A percentile compares a stretch with the other conserved stretches of the same genome.
Conservation (phyloP, 345 rosid species). For the Cardamine resedifolia region DNA sequence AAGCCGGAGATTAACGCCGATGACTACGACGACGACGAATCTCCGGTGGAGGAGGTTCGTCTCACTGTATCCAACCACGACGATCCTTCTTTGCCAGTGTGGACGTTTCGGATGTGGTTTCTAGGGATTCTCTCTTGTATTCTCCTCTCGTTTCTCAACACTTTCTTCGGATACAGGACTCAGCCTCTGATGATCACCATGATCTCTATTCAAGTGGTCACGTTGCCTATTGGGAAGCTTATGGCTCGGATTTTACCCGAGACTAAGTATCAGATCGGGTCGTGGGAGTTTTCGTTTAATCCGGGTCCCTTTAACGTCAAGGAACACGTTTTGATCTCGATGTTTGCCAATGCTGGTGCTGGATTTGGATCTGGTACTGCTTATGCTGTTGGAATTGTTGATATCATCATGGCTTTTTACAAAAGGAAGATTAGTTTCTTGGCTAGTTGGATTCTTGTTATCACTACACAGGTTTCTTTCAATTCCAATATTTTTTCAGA, state of each 20-base stretch:
- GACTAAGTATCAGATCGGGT: constrained; percentile 45
- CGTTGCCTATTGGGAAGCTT: constrained; percentile 55
- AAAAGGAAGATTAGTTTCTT: constrained; percentile 53
- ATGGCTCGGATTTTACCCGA: constrained; percentile 46
- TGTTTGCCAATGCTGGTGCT: constrained; percentile 61
- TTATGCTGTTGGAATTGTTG: constrained; percentile 56
- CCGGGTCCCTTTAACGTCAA: constrained; percentile 56
- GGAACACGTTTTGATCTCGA: constrained; percentile 52
- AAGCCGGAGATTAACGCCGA: not conserved
- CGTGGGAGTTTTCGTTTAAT: constrained; percentile 45
- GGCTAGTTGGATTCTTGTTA: constrained; percentile 59
- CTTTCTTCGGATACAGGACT: constrained; percentile 62
- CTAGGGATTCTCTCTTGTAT: constrained; percentile 53
- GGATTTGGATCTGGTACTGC: constrained; percentile 56
- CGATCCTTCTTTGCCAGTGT: constrained; percentile 56
- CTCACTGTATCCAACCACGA: constrained; percentile 57
- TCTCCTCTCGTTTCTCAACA: constrained; percentile 65
- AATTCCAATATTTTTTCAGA: not conserved
- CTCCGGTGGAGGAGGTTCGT: constrained; percentile 61
- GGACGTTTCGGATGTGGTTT: constrained; percentile 70
- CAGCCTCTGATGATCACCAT: constrained; percentile 54
- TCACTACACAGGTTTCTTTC: constrained; percentile 56
- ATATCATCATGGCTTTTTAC: constrained; percentile 58
- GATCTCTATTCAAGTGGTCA: constrained; percentile 61
- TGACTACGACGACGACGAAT: constrained; percentile 40